These are phyloP conservation scores for Leccinum subgranulosum DNA, from an alignment of 768 basidiomycete genomes.

Conservation along the genomic window DNA sequence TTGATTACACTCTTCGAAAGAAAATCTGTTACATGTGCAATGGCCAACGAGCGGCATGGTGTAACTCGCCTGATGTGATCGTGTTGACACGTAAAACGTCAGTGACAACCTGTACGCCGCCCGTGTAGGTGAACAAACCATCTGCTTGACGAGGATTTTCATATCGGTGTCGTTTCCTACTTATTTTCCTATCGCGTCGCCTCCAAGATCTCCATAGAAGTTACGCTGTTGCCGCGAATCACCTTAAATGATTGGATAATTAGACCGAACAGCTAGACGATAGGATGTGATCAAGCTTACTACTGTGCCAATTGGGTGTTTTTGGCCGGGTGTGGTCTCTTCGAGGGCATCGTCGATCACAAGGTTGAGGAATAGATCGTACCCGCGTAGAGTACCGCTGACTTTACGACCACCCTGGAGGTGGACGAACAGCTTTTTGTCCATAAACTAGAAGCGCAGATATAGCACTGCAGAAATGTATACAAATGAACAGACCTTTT, in stretches of 20 bases:
- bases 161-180: background rate
- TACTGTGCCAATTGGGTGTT: slow-evolving; percentile 87
- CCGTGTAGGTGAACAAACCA: slow-evolving; percentile 3
- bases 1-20: background rate
- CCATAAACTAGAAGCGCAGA: slow-evolving; percentile 76
- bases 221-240: slow-evolving; percentile 94
- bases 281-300: slow-evolving; percentile 47
- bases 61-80: slow-evolving; percentile 8
- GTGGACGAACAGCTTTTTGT: slow-evolving; percentile 94
- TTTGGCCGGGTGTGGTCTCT: slow-evolving; percentile 86
- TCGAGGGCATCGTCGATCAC: slow-evolving; percentile 96
- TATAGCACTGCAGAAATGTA: background rate
- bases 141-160: slow-evolving; percentile 6
- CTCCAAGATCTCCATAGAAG: slow-evolving; percentile 89
- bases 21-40: background rate
- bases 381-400: slow-evolving; percentile 91
- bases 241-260: slow-evolving; percentile 51
- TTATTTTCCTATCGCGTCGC: slow-evolving; percentile 39
- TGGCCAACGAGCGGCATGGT: background rate
- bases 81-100: background rate
- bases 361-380: slow-evolving; percentile 97
- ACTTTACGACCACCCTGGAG: slow-evolving; percentile 95
- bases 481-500: slow-evolving; percentile 67
- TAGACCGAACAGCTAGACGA: background rate
- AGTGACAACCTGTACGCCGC: slow-evolving; percentile 1